These are phyloP conservation scores for Diaporthe sp. DNA, from an alignment of 2,329 filamentous ascomycete species.

Conservation along the genomic window DNA sequence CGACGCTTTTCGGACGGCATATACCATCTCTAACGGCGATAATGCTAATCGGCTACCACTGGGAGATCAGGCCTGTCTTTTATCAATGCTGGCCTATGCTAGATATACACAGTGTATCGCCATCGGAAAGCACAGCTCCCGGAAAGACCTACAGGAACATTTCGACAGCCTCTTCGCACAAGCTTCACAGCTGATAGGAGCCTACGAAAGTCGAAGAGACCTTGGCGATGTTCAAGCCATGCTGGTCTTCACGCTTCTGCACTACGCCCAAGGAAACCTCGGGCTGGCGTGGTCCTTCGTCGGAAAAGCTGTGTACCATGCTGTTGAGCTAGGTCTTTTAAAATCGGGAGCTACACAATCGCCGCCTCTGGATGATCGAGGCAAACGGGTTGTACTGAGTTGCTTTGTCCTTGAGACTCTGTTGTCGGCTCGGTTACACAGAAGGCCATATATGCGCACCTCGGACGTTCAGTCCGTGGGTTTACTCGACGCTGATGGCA, in stretches of 20 bases:
- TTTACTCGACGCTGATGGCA: neutral
- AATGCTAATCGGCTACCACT: neutral
- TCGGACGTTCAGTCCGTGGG: neutral
- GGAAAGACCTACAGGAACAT: neutral
- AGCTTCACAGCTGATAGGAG: constrained; percentile 7
- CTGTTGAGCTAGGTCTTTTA: constrained; percentile 4
- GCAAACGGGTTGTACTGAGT: constrained; percentile 8
- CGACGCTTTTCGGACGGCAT: constrained; percentile 9
- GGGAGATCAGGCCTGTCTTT: constrained; percentile 1
- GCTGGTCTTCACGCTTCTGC: constrained; percentile 4
- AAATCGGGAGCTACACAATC: neutral
- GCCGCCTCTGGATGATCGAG: neutral
- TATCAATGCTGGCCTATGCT: constrained; percentile 7
- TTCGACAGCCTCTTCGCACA: neutral
- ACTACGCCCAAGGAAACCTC: constrained; percentile 8
- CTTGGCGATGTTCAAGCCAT: constrained; percentile 18
- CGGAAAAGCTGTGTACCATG: constrained; percentile 9
- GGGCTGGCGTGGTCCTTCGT: constrained; percentile 7
- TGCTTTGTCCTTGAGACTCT: constrained; percentile 24
- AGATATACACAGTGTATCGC: neutral
- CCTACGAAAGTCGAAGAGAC: constrained; percentile 1
- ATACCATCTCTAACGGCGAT: neutral
- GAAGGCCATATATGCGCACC: neutral
- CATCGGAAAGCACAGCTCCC: neutral
- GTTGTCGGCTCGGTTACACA: neutral